These are phyloP conservation scores for Porogramme epimiltina DNA, from an alignment of 1,284 basidiomycete genomes.

Conservation along the genomic window DNA sequence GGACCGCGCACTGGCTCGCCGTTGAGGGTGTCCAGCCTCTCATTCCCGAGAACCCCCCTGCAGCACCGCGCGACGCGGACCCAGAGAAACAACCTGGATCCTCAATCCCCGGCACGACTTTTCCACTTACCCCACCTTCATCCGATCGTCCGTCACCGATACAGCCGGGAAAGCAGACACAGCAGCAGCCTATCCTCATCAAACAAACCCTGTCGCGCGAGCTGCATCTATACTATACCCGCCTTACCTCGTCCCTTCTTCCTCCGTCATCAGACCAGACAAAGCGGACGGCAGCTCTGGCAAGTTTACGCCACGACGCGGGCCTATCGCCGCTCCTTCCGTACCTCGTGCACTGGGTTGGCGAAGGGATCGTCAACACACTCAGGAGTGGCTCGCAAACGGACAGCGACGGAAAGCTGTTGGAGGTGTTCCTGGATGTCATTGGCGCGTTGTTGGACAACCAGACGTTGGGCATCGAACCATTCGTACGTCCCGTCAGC, in stretches of 20 bases:
- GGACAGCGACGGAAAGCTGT: slow-evolving; percentile 63
- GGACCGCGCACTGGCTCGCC: slow-evolving; percentile 96
- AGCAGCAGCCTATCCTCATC: slow-evolving; percentile 68
- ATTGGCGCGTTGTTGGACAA: slow-evolving; percentile 85
- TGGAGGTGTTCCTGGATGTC: slow-evolving; percentile 83
- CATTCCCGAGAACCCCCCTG: slow-evolving; percentile 94
- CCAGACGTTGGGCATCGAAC: slow-evolving; percentile 90
- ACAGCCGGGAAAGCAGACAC: slow-evolving; percentile 43
- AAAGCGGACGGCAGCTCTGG: slow-evolving; percentile 86
- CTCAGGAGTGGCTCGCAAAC: slow-evolving; percentile 60
- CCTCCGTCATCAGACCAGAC: slow-evolving; percentile 58
- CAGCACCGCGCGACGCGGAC: slow-evolving; percentile 62
- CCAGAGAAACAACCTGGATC: slow-evolving; percentile 18
- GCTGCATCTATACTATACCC: slow-evolving; percentile 93
- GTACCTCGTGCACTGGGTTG: slow-evolving; percentile 94
- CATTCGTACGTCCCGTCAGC: slow-evolving; percentile 72
- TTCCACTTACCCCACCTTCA: slow-evolving; percentile 33
- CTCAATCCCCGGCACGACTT: slow-evolving; percentile 29
- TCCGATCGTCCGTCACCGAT: slow-evolving; percentile 31
- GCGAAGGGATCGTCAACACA: slow-evolving; percentile 80
- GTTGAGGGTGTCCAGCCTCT: slow-evolving; percentile 98
- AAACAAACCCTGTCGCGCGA: slow-evolving; percentile 95
- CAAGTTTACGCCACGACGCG: slow-evolving; percentile 87
- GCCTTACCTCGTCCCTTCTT: slow-evolving; percentile 85
- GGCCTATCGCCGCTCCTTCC: slow-evolving; percentile 94